Base-by-base conservation (phyloP, 208 protist genomes). In the Acanthamoeba royreba region DNA sequence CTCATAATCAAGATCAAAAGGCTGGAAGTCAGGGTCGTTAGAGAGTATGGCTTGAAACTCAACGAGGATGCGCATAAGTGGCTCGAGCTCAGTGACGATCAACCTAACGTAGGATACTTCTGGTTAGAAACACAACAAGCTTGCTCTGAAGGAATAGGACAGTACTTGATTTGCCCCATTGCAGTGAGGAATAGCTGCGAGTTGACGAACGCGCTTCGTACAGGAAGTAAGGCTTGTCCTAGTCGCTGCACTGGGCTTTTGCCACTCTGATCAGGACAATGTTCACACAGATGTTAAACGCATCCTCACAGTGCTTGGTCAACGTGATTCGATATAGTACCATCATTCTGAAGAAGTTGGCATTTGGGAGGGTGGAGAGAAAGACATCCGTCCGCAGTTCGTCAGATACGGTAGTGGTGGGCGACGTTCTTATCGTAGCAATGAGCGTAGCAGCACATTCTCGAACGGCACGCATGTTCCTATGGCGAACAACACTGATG, bases 151-250 rank as follows among this genome's bases (percentile, higher is more conserved):
- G n/a, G 58, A 19, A 81, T 28, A 8, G 35, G 66, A 4, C 8
- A 22, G 69, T 33, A 81, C 69, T 47, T 81, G 69, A 46, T 31
- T 2, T 19, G 1, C 19, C n/a, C 25, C 0, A 81, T 13, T 2
- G 69, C 69, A 25, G 69, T 49, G n/a, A 81, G 40, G 25, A 85
- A 85, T 25, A 85, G 22, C 9, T 8, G 38, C 2, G 74, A 85
- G 74, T 85, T 85, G 43, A 85, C 74, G 25, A 85, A 85, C 0
- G 74, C 74, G 74, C 74, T 85, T 40, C 74, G 74, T 45, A 85
- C 74, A 17, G 74, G 74, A 15, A 85, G 43, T 40, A 3, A 4
- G 74, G 40, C 28, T 17, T 53, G 15, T 2, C 40, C 74, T 5
- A 85, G 31, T 5, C 74, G 38, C 43, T n/a, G 22, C 38, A n/a